Percentiles rank a stretch among this genome's conserved stretches.
Conservation (phyloP, 805 yeast species). For the Ogataea trehalophila region DNA sequence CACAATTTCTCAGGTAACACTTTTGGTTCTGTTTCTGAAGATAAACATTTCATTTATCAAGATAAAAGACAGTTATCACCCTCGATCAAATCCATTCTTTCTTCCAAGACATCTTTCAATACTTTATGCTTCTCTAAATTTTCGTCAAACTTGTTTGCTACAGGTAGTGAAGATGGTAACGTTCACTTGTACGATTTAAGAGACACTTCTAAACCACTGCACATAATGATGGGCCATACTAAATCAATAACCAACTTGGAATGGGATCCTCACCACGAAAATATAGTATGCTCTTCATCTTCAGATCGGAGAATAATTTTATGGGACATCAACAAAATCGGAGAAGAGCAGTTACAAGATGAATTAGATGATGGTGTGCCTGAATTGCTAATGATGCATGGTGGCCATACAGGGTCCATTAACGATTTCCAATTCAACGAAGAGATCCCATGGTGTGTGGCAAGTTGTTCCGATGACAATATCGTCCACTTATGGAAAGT, state of each 20-base stretch:
- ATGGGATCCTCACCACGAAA: constrained; percentile 75
- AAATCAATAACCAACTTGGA: constrained; percentile 67
- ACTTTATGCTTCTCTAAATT: constrained; percentile 62
- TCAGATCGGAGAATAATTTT: constrained; percentile 72
- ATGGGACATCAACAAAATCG: constrained; percentile 78
- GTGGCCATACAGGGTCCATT: constrained; percentile 79
- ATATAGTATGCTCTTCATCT: constrained; percentile 71
- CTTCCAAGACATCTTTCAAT: constrained; percentile 43
- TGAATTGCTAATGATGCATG: constrained; percentile 86
- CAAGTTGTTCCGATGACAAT: constrained; percentile 58
- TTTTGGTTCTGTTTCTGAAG: constrained; percentile 76
- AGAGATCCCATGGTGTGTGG: constrained; percentile 70
- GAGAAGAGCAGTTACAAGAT: constrained; percentile 80
- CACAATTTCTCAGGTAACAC: constrained; percentile 44
- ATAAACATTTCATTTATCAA: constrained; percentile 46
- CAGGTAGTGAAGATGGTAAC: constrained; percentile 66
- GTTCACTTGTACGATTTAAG: constrained; percentile 64
- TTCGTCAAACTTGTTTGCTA: constrained; percentile 54
- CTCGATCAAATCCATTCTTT: constrained; percentile 20
- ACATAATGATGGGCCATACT: constrained; percentile 77
- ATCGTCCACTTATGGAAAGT: constrained; percentile 58
- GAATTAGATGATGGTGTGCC: constrained; percentile 91
- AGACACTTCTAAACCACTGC: constrained; percentile 39
- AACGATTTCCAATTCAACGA: constrained; percentile 71
- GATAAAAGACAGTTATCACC: constrained; percentile 42